These are phyloP conservation scores for Neonectria magnoliae DNA, from an alignment of 2,329 filamentous ascomycete species.

Conservation along the genomic window DNA sequence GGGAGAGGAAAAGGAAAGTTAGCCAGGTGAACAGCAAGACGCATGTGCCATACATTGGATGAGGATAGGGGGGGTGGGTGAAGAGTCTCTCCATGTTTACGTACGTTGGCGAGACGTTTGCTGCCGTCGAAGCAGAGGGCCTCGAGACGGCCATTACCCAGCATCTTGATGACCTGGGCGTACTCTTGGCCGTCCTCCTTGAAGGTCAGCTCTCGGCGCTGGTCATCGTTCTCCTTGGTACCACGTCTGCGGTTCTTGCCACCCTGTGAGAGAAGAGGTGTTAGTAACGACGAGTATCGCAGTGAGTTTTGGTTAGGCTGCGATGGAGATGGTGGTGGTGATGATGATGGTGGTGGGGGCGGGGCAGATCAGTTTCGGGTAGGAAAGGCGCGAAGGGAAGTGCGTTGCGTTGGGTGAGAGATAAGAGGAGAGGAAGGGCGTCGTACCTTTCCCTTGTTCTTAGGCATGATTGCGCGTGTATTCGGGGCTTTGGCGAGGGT, in stretches of 20 bases:
- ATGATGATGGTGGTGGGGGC: constrained; percentile 41
- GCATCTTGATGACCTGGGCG: constrained; percentile 79
- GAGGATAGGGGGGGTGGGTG: constrained; percentile 5
- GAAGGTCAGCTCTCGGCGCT: constrained; percentile 98
- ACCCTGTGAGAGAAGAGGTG: constrained; percentile 66
- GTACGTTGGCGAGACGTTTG: constrained; percentile 55
- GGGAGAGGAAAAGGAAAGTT: constrained; percentile 57
- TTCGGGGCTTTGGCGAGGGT: constrained; percentile 16
- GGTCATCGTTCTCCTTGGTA: constrained; percentile 99
- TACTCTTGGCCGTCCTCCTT: constrained; percentile 93
- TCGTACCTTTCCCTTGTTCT: constrained; percentile 98
- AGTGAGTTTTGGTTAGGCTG: constrained; percentile 5
- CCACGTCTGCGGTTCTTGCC: constrained; percentile 98
- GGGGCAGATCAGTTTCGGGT: constrained; percentile 35
- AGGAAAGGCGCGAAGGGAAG: constrained; percentile 21
- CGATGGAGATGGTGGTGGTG: constrained; percentile 19
- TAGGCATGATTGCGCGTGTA: constrained; percentile 76
- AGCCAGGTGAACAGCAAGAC: constrained; percentile 55
- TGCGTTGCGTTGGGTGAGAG: constrained; percentile 6
- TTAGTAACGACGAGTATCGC: constrained; percentile 28
- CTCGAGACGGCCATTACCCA: constrained; percentile 93
- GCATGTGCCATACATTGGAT: background rate
- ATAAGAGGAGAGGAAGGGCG: constrained; percentile 3
- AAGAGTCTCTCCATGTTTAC: constrained; percentile 30
- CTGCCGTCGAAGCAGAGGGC: constrained; percentile 92